Percentiles rank a stretch among this genome's conserved stretches.
phyloP scores from a whole-genome alignment of 2,329 filamentous ascomycete genomes.

The Xylaria arbuscula region DNA sequence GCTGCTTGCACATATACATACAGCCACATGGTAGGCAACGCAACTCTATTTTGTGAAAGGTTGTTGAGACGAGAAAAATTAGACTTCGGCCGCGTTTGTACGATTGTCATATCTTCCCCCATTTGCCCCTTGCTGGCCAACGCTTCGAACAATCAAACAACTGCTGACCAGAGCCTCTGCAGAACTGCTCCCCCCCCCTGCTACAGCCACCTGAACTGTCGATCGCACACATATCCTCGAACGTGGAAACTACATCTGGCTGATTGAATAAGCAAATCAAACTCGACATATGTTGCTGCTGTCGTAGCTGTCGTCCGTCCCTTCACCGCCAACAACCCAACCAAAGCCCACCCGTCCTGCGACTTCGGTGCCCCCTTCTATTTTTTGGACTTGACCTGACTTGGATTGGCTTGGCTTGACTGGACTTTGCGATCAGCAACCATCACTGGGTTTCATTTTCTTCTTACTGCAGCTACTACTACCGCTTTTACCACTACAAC shows the following conservation, averaged over 20 bases:
- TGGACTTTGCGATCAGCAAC: background rate
- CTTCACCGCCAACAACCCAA: conserved; percentile 9
- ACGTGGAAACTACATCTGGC: background rate
- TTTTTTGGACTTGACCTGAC: background rate
- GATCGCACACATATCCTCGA: background rate
- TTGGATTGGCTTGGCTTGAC: background rate
- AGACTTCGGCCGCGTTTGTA: background rate
- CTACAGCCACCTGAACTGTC: background rate
- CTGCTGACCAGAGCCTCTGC: too few relatives aligned
- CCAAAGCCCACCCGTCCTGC: background rate
- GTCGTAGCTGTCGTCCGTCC: background rate
- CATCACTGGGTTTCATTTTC: background rate
- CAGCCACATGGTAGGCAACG: background rate
- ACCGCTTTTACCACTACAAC: background rate
- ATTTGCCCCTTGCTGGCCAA: background rate
- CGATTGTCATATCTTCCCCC: background rate
- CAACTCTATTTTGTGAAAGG: background rate
- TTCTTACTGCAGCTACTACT: background rate
- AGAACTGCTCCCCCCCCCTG: background rate
- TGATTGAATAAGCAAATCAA: background rate
- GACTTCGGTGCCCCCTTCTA: conserved; percentile 8
- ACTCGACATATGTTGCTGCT: background rate
- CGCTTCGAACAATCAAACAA: background rate
- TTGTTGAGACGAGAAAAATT: background rate
- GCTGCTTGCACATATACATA: background rate